These are phyloP conservation scores for Solanum pinnatisectum DNA, from an alignment of 257 asterid species.

Conservation along the genomic window DNA sequence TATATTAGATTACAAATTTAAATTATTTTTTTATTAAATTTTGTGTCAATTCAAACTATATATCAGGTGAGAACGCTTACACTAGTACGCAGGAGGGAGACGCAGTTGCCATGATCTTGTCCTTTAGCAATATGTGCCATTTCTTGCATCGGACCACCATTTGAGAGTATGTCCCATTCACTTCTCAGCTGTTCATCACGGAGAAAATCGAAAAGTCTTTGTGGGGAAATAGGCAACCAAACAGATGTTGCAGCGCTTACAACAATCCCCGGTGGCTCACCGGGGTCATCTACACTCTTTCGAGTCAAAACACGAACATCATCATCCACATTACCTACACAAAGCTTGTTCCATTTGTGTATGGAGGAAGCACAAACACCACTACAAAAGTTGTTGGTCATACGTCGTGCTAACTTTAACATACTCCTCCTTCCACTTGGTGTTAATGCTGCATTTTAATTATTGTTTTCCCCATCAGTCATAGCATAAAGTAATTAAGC, in stretches of 20 bases:
- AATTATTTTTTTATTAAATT: too few species aligned
- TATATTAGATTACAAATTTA: too few species aligned
- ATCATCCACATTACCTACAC: slow-evolving; percentile 54
- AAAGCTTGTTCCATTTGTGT: slow-evolving; percentile 74
- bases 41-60: too few species aligned
- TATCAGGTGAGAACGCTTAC: slow-evolving; percentile 11
- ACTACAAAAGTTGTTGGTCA: slow-evolving; percentile 80
- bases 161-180: slow-evolving; percentile 88
- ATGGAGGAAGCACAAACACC: slow-evolving; percentile 86
- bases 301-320: slow-evolving; percentile 78
- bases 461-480: background rate
- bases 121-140: slow-evolving; percentile 89
- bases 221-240: slow-evolving; percentile 73
- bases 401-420: slow-evolving; percentile 87
- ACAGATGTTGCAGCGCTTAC: slow-evolving; percentile 80
- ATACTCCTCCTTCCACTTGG: slow-evolving; percentile 77
- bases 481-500: too few species aligned
- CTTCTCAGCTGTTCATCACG: slow-evolving; percentile 68
- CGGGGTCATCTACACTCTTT: slow-evolving; percentile 75
- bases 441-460: slow-evolving; percentile 38
- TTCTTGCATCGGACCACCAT: slow-evolving; percentile 93
- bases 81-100: slow-evolving; percentile 72
- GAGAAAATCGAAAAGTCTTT: slow-evolving; percentile 67
- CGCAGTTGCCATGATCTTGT: slow-evolving; percentile 78
- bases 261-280: slow-evolving; percentile 90